A percentile compares a stretch with the other conserved stretches of the same genome.
Conservation (phyloP, 2,329 filamentous ascomycete species). For the Apiospora hydei region DNA sequence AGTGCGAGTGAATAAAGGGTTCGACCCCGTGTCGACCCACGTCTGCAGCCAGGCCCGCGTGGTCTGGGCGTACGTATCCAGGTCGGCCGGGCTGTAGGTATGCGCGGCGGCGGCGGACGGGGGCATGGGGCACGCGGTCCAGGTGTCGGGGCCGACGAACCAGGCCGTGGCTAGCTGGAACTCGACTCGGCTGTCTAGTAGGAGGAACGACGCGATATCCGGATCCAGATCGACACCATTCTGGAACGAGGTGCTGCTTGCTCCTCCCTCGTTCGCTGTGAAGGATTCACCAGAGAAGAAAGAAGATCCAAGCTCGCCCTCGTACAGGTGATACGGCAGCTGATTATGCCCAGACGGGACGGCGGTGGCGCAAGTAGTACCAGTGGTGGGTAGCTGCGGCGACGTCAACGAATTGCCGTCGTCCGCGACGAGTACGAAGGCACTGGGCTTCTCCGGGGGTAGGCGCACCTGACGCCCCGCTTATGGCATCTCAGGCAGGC, state of each 20-base stretch:
- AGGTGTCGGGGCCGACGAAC: conserved; percentile 33
- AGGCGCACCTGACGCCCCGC: conserved; percentile 33
- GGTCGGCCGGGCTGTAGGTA: not conserved
- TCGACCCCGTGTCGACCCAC: conserved; percentile 40
- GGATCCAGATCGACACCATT: not conserved
- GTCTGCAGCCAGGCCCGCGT: conserved; percentile 36
- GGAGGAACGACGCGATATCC: not conserved
- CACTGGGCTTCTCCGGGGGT: conserved; percentile 31
- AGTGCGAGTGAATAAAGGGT: conserved; percentile 41
- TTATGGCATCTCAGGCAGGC: conserved; percentile 36
- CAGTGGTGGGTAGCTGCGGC: not conserved
- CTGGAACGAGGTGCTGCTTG: not conserved
- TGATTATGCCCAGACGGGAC: not conserved
- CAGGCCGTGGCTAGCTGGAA: conserved; percentile 24
- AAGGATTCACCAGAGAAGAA: not conserved
- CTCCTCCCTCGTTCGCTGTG: not conserved
- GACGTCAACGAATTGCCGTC: not conserved
- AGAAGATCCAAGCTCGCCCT: not conserved
- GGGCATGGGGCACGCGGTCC: conserved; percentile 29
- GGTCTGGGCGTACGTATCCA: conserved; percentile 28
- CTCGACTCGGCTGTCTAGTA: not conserved
- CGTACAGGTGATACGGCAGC: not conserved
- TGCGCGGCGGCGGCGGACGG: not conserved
- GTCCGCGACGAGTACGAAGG: conserved; percentile 20
- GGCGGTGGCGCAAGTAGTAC: no score